Evolutionary conservation across 1,139 yeast species (phyloP).

Genomic region (Saccharomyces hybrid): DNA sequence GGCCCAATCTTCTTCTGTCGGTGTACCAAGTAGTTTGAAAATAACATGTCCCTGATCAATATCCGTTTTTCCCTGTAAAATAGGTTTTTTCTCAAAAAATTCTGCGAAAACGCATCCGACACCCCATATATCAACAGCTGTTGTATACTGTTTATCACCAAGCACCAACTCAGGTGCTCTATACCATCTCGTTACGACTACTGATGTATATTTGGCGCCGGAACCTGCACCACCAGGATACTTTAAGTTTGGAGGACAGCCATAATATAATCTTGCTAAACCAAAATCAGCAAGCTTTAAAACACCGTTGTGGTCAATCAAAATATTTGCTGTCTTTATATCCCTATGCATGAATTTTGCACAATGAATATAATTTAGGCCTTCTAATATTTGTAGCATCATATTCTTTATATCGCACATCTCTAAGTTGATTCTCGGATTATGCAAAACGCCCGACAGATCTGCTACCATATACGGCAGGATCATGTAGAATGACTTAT

Average conservation of each 20-base stretch:
- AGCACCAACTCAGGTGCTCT: constrained; percentile 88
- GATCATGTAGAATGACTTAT: constrained; percentile 64
- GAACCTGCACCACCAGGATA: constrained; percentile 58
- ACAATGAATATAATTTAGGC: constrained; percentile 76
- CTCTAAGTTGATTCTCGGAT: constrained; percentile 58
- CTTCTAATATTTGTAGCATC: constrained; percentile 68
- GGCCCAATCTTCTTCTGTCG: constrained; percentile 59
- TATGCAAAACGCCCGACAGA: constrained; percentile 84
- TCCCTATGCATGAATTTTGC: constrained; percentile 74
- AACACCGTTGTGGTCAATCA: constrained; percentile 68
- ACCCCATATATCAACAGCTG: constrained; percentile 97
- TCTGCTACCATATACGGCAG: constrained; percentile 93
- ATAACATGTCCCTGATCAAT: constrained; percentile 83
- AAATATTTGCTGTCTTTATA: constrained; percentile 86
- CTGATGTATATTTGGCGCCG: constrained; percentile 68
- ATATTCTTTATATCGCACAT: constrained; percentile 76
- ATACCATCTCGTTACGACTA: constrained; percentile 96
- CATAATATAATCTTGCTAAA: constrained; percentile 73
- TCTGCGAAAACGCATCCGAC: constrained; percentile 96
- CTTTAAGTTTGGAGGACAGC: constrained; percentile 51
- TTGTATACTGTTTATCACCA: constrained; percentile 80
- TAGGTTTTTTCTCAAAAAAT: constrained; percentile 71
- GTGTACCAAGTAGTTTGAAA: constrained; percentile 77
- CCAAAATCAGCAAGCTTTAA: constrained; percentile 93
- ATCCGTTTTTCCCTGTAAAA: constrained; percentile 79